Evolutionary conservation across 345 rosid genomes (phyloP), one percentile per base, ranked within the genome.

Genomic region (Eutrema heterophyllum): DNA sequence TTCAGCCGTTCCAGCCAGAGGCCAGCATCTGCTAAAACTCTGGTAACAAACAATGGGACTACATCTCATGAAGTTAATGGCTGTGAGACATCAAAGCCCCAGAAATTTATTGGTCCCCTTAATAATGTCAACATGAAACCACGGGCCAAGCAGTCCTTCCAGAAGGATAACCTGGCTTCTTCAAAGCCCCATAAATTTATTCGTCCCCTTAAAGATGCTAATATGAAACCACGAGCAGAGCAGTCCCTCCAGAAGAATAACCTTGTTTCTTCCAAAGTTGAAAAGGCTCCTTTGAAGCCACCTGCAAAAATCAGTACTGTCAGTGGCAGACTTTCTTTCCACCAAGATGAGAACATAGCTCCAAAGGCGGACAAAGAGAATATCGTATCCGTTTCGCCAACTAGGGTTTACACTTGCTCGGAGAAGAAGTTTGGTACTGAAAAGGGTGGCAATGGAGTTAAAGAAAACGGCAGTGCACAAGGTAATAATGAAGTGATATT

Each of bases 1-100:
- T 92, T 87, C 82, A 76, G 91, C 71, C 97, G 98, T 55, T 64
- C 80, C 49, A 90, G 83, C 76, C 92, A 83, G 76, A 83, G 87
- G 76, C 84, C 98, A 53, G 79, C 59, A 61, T 77, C 90, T 68
- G 65, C 78, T 5, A 62, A 64, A 70, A 63, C 75, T 67, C 26
- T 75, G 49, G 68, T 77, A 62, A 53, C 80, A 73, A 71, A 86
- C 59, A 86, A 81, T 66, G 92, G 96, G 75, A 87, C 80, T 46
- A 86, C 86, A 67, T 79, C 86, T 62, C 73, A 48, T 32, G 80
- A 80, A 51, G 75, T 65, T 41, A 87, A 83, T 83, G 92, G 90
- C 51, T 82, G 70, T 69, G 88, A 80, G 72, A 77, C 79, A 46
- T 81, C 81, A 50, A 85, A 80, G 67, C 70, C 57, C 39, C 72